Evolutionary conservation across 73 alveolate species (phyloP), one percentile per base, ranked within the genome.

Genomic region (Paramecium caudatum): DNA sequence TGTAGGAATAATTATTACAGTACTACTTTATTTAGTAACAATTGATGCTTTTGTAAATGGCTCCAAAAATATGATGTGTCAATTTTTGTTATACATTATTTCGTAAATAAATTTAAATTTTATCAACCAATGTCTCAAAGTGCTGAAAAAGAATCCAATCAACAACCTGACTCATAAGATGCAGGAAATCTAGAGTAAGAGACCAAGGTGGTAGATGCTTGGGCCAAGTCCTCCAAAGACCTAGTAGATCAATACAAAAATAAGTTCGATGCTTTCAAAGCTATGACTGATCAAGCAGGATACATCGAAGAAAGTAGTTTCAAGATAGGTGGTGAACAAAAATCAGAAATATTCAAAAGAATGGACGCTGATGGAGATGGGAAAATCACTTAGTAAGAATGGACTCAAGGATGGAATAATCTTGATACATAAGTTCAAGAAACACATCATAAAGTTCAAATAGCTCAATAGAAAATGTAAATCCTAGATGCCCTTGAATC

Each of bases 331-430:
- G 83, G 83, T 12, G 83, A 65, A 65, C 9, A 33, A n/a, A 30
- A 65, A 65, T 33, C 47, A 13, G 83, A 65, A 65, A 65, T 65
- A 65, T 65, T 65, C 21, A 65, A 65, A 36, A 65, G 32, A 16
- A 25, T 65, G 27, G 83, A 65, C 34, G 47, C 83, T 33, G 34
- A 65, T 65, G 48, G 39, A 25, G 83, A 65, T 65, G 83, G 83
- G 1, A 65, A 65, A 65, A 65, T 65, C 10, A 33, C 47, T 30
- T 6, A 65, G 34, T 3, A 65, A 33, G 83, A 65, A 65, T 65
- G 83, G 83, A 65, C 27, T 65, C 17, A n/a, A n/a, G 83, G 83
- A n/a, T 65, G 83, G 83, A 65, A 65, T 33, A 65, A 65, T 33
- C 49, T 65, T 33, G 83, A 65, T 15, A 43, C 39, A 33, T 30